These are phyloP conservation scores for Pyronema omphalodes DNA, from an alignment of 495 filamentous ascomycete species.

Conservation along the genomic window DNA sequence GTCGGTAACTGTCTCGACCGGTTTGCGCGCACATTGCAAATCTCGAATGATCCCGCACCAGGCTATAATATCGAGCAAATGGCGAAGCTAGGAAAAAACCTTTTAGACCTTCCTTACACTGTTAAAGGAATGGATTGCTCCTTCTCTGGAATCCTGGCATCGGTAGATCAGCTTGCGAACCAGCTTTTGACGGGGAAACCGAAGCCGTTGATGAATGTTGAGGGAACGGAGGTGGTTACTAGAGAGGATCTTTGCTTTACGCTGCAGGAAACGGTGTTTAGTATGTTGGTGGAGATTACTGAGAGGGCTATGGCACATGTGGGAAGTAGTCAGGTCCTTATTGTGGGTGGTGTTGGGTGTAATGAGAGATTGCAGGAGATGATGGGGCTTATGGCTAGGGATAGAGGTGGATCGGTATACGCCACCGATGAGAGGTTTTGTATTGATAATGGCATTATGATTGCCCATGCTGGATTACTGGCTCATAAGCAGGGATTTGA, in stretches of 20 bases:
- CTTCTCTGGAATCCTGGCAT: slow-evolving; percentile 76
- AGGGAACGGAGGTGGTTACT: slow-evolving; percentile 36
- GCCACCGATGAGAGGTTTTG: slow-evolving; percentile 91
- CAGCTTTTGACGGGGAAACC: slow-evolving; percentile 33
- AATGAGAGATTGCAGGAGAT: slow-evolving; percentile 93
- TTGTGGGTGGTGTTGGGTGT: slow-evolving; percentile 96
- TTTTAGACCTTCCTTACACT: slow-evolving; percentile 82
- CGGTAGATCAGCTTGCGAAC: slow-evolving; percentile 58
- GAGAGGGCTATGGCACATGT: slow-evolving; percentile 98
- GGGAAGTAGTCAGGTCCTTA: slow-evolving; percentile 70
- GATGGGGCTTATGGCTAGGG: slow-evolving; percentile 93
- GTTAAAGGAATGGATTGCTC: slow-evolving; percentile 98
- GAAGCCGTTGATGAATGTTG: slow-evolving; percentile 26
- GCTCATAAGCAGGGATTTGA: slow-evolving; percentile 62
- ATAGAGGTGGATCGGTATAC: slow-evolving; percentile 76
- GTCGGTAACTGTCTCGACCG: slow-evolving; percentile 95
- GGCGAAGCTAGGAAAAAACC: slow-evolving; percentile 53
- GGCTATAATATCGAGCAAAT: slow-evolving; percentile 97
- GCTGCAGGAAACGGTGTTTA: slow-evolving; percentile 82
- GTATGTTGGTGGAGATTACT: slow-evolving; percentile 97
- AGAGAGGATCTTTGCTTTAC: slow-evolving; percentile 84
- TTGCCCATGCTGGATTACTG: slow-evolving; percentile 84
- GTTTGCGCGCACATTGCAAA: slow-evolving; percentile 75
- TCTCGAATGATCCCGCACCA: slow-evolving; percentile 88
- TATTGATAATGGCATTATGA: slow-evolving; percentile 99